These are phyloP conservation scores for Vitis hybrid DNA, from an alignment of 177 flowering plant genomes.

Conservation along the genomic window DNA sequence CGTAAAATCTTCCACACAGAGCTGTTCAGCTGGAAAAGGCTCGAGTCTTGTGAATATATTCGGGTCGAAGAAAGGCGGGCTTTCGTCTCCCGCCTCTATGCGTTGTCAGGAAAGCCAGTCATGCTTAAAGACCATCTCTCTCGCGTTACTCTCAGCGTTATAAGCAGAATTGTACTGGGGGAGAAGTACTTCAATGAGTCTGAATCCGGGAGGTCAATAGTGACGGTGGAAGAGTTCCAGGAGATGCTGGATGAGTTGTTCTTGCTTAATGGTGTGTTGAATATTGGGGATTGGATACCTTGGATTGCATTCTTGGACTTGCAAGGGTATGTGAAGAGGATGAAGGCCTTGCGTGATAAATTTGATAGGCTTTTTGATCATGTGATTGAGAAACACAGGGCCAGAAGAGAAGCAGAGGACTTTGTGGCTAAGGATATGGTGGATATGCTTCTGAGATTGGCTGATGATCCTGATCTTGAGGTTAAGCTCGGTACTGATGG, in stretches of 20 bases:
- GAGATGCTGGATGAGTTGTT: constrained; percentile 2
- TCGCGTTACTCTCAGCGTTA: not conserved
- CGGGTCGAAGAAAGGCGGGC: not conserved
- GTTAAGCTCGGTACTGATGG: constrained; percentile 18
- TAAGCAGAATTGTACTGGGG: not conserved
- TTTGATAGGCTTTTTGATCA: constrained; percentile 23
- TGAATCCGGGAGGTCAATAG: not conserved
- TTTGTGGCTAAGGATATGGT: constrained; percentile 22
- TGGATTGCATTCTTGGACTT: constrained; percentile 26
- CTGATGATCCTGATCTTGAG: constrained; percentile 25
- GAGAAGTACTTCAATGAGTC: not conserved
- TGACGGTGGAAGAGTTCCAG: not conserved
- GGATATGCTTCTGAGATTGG: constrained; percentile 25
- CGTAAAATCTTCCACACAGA: constrained; percentile 4
- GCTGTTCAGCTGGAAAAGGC: constrained; percentile 6
- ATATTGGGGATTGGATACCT: constrained; percentile 26
- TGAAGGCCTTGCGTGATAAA: constrained; percentile 24
- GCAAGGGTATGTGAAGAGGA: constrained; percentile 33
- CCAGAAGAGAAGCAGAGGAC: constrained; percentile 3
- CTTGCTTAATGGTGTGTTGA: constrained; percentile 3
- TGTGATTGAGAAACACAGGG: constrained; percentile 28
- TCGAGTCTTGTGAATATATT: not conserved
- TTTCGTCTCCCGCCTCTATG: not conserved
- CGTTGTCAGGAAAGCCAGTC: not conserved
- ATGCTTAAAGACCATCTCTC: not conserved